A percentile compares a stretch with the other conserved stretches of the same genome.
Evolutionary conservation across 2,329 filamentous ascomycete species (phyloP).

Genomic region (Cercospora sesami): DNA sequence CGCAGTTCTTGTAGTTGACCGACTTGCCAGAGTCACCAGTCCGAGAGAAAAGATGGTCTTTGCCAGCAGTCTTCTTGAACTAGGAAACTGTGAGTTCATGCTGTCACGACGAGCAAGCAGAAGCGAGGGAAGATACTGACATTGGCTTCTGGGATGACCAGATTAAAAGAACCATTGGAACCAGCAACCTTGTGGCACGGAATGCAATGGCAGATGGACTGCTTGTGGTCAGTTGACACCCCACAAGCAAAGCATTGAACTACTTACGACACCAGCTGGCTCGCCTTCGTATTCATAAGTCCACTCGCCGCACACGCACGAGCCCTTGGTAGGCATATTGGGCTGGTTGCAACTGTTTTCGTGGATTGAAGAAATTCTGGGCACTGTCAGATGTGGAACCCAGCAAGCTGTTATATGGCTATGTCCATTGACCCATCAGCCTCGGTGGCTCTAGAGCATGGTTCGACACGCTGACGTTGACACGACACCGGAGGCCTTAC

Average conservation of each 20-base stretch:
- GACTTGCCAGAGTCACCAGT: slow-evolving; percentile 37
- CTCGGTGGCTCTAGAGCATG: neutral
- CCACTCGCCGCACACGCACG: slow-evolving; percentile 40
- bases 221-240: neutral
- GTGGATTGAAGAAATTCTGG: neutral
- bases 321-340: slow-evolving; percentile 26
- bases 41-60: slow-evolving; percentile 29
- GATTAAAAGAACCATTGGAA: slow-evolving; percentile 35
- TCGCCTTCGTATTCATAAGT: slow-evolving; percentile 40
- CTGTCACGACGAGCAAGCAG: neutral
- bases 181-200: slow-evolving; percentile 39
- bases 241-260: neutral
- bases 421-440: neutral
- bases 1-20: slow-evolving; percentile 36
- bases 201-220: slow-evolving; percentile 36
- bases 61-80: slow-evolving; percentile 37
- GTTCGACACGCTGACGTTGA: neutral
- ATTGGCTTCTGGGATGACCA: slow-evolving; percentile 32
- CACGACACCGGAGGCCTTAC: neutral
- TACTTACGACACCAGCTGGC: slow-evolving; percentile 31
- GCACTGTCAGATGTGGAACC: neutral
- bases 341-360: neutral
- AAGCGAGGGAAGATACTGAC: slow-evolving; percentile 17
- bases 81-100: slow-evolving; percentile 16
- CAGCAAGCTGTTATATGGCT: neutral